Evolutionary conservation across 352 stramenopile genomes (phyloP).

Genomic region (Globisporangium irregulare): DNA sequence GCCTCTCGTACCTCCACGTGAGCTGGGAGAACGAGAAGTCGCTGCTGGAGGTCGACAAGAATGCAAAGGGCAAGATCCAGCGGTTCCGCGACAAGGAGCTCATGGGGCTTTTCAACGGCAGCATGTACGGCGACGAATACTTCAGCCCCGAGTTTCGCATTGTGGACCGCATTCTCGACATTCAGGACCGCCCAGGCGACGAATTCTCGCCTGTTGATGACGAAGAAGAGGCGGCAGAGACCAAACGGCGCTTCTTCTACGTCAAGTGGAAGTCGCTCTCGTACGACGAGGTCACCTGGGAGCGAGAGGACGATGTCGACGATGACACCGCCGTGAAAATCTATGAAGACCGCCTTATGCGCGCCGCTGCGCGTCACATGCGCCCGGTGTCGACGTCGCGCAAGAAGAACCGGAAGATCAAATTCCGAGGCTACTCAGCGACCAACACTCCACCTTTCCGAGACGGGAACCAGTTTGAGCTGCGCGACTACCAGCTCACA

Average conservation of each 20-base stretch:
- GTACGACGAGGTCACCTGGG: slow-evolving; percentile 98
- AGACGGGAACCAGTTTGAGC: slow-evolving; percentile 57
- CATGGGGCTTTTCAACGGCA: slow-evolving; percentile 39
- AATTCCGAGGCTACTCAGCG: slow-evolving; percentile 73
- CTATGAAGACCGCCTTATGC: slow-evolving; percentile 74
- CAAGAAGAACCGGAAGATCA: slow-evolving; percentile 50
- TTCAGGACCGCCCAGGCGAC: slow-evolving; percentile 72
- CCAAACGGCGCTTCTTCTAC: slow-evolving; percentile 91
- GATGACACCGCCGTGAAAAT: slow-evolving; percentile 75
- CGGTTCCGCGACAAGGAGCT: slow-evolving; percentile 80
- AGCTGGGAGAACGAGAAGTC: slow-evolving; percentile 88
- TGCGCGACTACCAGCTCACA: slow-evolving; percentile 99
- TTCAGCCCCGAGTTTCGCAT: slow-evolving; percentile 89
- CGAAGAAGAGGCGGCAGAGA: slow-evolving; percentile 27
- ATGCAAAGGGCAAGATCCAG: slow-evolving; percentile 85
- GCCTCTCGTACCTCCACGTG: slow-evolving; percentile 86
- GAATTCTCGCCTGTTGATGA: slow-evolving; percentile 57
- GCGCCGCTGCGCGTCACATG: slow-evolving; percentile 49
- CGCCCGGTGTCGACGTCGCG: slow-evolving; percentile 35
- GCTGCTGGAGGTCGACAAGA: slow-evolving; percentile 81
- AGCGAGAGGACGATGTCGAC: slow-evolving; percentile 95
- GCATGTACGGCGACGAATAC: slow-evolving; percentile 82
- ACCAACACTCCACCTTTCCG: slow-evolving; percentile 57
- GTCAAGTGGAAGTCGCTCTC: slow-evolving; percentile 98
- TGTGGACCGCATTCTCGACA: slow-evolving; percentile 88